phyloP scores from a whole-genome alignment of 2,329 filamentous ascomycete species.

The Ceratocystis harringtonii region DNA sequence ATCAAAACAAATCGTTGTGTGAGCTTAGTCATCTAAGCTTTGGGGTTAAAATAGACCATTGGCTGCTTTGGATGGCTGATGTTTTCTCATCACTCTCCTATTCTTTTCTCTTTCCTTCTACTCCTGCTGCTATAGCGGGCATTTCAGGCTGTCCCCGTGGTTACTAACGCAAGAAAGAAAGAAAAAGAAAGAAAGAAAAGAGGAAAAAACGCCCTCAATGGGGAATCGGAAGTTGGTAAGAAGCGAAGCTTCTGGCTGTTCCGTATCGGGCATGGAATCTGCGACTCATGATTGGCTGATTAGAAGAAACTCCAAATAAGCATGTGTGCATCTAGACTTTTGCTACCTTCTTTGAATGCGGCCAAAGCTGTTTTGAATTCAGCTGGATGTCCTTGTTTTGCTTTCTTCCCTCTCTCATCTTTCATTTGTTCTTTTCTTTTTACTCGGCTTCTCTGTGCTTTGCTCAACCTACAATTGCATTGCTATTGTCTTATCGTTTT shows the following conservation, averaged over 20 bases:
- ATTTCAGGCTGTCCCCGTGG: too few relatives aligned
- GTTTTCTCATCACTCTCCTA: too few relatives aligned
- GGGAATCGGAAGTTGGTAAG: neutral
- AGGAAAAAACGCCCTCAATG: neutral
- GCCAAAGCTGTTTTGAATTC: neutral
- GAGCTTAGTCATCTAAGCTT: too few relatives aligned
- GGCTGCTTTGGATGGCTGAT: neutral
- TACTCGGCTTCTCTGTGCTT: neutral
- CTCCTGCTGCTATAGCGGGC: too few relatives aligned
- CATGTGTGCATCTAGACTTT: constrained; percentile 15
- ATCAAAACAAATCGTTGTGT: too few relatives aligned
- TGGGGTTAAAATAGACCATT: too few relatives aligned
- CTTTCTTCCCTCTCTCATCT: neutral
- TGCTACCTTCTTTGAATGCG: constrained; percentile 11
- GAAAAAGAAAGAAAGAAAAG: neutral
- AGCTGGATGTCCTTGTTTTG: constrained; percentile 11
- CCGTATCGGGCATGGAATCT: neutral
- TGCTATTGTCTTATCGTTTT: neutral
- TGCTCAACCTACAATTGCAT: neutral
- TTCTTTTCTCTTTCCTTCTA: too few relatives aligned
- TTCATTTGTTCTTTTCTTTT: constrained; percentile 12
- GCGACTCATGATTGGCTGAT: neutral
- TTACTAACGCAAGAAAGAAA: neutral
- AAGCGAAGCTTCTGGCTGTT: neutral
- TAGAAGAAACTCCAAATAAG: constrained; percentile 8